These are phyloP conservation scores for Xylaria sp. DNA, from an alignment of 2,329 filamentous ascomycete genomes.

Conservation along the genomic window DNA sequence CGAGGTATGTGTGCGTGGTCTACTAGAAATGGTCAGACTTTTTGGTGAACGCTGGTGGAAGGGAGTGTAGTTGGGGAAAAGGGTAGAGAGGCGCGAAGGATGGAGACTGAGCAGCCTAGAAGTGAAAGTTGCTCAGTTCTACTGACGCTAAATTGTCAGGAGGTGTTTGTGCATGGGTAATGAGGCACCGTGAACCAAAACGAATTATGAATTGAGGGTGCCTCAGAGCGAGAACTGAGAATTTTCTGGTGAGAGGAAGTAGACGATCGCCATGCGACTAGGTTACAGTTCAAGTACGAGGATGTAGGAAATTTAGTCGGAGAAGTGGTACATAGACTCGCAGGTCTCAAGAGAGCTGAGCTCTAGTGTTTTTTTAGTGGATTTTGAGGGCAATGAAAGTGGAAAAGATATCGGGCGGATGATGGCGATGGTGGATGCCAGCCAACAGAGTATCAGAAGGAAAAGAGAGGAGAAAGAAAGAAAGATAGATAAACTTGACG, in stretches of 20 bases:
- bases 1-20: neutral
- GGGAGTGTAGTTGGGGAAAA: neutral
- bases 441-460: neutral
- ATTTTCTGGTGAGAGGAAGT: neutral
- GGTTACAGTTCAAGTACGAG: neutral
- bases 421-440: neutral
- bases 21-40: conserved; percentile 10
- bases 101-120: neutral
- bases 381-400: neutral
- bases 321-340: neutral
- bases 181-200: neutral
- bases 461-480: neutral
- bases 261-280: neutral
- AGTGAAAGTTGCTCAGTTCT: neutral
- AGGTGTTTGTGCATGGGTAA: neutral
- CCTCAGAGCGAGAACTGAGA: too few relatives aligned
- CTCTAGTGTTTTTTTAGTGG: neutral
- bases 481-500: neutral
- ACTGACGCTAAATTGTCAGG: neutral
- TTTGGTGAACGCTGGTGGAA: neutral
- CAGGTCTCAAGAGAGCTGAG: too few relatives aligned
- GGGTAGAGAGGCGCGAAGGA: neutral
- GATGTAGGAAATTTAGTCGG: neutral
- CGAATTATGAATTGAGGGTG: neutral
- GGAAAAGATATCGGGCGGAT: neutral